These are phyloP conservation scores for Biancaea sappan DNA, from an alignment of 306 rosid genomes.

Conservation along the genomic window DNA sequence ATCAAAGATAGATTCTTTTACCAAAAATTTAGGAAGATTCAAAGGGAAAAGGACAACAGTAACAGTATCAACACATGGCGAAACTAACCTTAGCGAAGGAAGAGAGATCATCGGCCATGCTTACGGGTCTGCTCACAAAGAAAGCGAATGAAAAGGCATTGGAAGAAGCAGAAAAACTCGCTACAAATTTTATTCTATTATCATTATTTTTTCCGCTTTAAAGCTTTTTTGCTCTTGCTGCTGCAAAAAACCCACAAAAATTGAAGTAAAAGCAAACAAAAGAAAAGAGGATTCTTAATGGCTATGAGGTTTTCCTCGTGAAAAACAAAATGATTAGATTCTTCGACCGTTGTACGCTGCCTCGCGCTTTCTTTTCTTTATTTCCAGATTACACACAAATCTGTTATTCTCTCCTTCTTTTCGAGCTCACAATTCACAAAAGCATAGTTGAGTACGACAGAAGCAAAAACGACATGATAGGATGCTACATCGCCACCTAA, in stretches of 20 bases:
- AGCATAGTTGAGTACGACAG: neutral
- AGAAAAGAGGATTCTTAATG: constrained; percentile 44
- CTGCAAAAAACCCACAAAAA: constrained; percentile 28
- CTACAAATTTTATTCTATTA: neutral
- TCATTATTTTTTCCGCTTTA: neutral
- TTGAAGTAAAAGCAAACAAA: constrained; percentile 37
- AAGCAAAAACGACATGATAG: neutral
- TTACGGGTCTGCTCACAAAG: constrained; percentile 53
- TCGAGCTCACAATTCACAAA: neutral
- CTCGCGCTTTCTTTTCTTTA: neutral
- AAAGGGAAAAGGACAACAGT: constrained; percentile 33
- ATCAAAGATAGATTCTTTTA: constrained; percentile 35
- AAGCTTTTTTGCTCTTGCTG: constrained; percentile 44
- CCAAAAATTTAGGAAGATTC: constrained; percentile 14
- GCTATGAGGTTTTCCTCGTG: constrained; percentile 27
- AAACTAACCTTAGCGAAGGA: constrained; percentile 74
- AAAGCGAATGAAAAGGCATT: constrained; percentile 68
- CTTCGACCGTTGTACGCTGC: constrained; percentile 12
- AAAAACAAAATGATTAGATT: constrained; percentile 12
- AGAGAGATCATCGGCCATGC: constrained; percentile 87
- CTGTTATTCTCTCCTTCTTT: neutral
- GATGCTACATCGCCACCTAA: neutral
- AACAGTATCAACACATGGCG: neutral
- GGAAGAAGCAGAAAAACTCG: constrained; percentile 27
- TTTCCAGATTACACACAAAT: neutral